Evolutionary conservation across 2,329 filamentous ascomycete species (phyloP).

Genomic region (Colletotrichum musae): DNA sequence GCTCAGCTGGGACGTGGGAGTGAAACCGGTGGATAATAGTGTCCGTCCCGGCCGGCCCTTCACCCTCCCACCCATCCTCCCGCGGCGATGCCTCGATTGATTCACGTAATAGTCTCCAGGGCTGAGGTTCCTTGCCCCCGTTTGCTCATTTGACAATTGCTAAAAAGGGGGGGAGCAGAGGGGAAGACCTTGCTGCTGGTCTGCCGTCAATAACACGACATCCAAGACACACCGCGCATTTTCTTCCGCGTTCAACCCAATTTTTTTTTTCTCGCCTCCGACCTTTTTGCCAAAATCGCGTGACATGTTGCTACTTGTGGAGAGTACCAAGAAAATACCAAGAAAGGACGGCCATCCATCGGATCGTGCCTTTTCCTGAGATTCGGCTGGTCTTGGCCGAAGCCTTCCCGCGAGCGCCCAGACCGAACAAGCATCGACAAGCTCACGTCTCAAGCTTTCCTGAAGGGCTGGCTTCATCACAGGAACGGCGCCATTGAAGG

Average conservation of each 20-base stretch:
- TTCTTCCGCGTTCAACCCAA: neutral
- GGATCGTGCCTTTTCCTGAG: neutral
- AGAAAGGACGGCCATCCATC: neutral
- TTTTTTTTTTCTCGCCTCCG: constrained; percentile 15
- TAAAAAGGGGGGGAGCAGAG: neutral
- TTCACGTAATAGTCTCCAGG: constrained; percentile 28
- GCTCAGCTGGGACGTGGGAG: constrained; percentile 29
- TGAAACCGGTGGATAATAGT: constrained; percentile 6
- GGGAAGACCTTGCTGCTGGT: constrained; percentile 1
- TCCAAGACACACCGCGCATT: constrained; percentile 22
- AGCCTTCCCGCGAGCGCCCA: constrained; percentile 23
- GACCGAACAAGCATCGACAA: constrained; percentile 34
- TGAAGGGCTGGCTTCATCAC: too few species aligned
- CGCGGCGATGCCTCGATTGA: constrained; percentile 13
- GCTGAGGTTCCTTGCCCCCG: neutral
- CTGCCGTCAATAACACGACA: constrained; percentile 5
- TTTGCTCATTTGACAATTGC: neutral
- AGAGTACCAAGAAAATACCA: constrained; percentile 29
- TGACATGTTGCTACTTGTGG: constrained; percentile 29
- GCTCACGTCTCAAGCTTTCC: constrained; percentile 17
- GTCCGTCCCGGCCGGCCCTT: neutral
- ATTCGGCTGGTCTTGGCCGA: constrained; percentile 2
- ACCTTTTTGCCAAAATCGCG: constrained; percentile 19
- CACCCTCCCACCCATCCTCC: neutral
- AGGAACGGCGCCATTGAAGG: too few species aligned